phyloP scores from a whole-genome alignment of 2,329 filamentous ascomycete genomes.

The Metarhizium robertsii region DNA sequence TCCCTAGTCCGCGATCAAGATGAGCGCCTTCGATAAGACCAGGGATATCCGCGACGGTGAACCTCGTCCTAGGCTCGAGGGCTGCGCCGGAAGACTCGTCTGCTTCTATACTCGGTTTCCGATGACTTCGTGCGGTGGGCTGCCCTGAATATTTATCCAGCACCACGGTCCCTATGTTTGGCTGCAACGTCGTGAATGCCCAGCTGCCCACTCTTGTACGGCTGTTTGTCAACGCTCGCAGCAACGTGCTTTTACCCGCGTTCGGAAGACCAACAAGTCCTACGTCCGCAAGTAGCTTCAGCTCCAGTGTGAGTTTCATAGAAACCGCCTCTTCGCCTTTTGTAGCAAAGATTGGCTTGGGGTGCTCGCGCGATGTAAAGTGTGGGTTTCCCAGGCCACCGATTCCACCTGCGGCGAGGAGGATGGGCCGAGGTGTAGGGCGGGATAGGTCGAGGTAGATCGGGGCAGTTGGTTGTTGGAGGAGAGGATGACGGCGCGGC shows the following conservation, averaged over 20 bases:
- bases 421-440: slow-evolving; percentile 72
- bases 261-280: slow-evolving; percentile 93
- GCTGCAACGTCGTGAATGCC: slow-evolving; percentile 93
- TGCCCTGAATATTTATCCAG: slow-evolving; percentile 79
- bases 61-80: slow-evolving; percentile 58
- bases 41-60: slow-evolving; percentile 93
- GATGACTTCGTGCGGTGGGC: slow-evolving; percentile 37
- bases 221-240: slow-evolving; percentile 80
- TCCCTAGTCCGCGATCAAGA: slow-evolving; percentile 80
- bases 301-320: slow-evolving; percentile 75
- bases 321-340: slow-evolving; percentile 72
- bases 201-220: slow-evolving; percentile 84
- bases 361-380: slow-evolving; percentile 68
- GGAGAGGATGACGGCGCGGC: slow-evolving; percentile 41
- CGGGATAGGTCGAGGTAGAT: slow-evolving; percentile 64
- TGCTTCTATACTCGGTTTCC: slow-evolving; percentile 4
- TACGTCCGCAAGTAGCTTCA: slow-evolving; percentile 92
- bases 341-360: slow-evolving; percentile 78
- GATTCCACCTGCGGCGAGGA: slow-evolving; percentile 79
- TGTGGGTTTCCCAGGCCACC: slow-evolving; percentile 91
- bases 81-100: slow-evolving; percentile 24
- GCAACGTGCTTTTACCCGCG: slow-evolving; percentile 87
- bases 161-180: slow-evolving; percentile 92
- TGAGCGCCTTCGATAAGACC: slow-evolving; percentile 89
- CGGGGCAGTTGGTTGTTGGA: slow-evolving; percentile 62